Conservation (phyloP, 2,329 filamentous ascomycete genomes). For the Verticillium isaacii region DNA sequence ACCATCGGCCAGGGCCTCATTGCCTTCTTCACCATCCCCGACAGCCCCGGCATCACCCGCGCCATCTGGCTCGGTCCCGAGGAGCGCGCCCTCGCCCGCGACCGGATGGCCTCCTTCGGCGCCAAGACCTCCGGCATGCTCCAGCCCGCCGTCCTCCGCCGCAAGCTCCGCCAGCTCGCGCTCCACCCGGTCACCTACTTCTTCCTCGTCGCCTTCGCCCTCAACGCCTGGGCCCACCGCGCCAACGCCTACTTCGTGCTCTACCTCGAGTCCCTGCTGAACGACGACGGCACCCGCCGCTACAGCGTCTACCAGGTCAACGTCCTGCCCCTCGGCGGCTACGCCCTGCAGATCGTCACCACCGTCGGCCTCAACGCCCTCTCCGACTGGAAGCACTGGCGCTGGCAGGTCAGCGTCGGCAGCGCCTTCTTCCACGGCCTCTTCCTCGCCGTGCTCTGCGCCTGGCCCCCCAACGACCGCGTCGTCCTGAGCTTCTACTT, state of each 20-base stretch:
- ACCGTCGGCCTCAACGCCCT: conserved; percentile 28
- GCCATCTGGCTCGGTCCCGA: conserved; percentile 22
- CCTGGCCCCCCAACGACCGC: conserved; percentile 25
- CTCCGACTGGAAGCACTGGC: conserved; percentile 31
- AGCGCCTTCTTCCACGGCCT: conserved; percentile 21
- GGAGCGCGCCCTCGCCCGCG: conserved; percentile 19
- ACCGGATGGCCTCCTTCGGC: conserved; percentile 21
- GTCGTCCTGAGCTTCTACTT: conserved; percentile 30
- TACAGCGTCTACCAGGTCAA: conserved; percentile 27
- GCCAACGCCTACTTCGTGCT: conserved; percentile 29
- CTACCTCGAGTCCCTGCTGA: conserved; percentile 22
- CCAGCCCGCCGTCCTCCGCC: conserved; percentile 15
- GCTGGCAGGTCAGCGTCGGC: conserved; percentile 30
- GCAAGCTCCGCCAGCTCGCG: conserved; percentile 20
- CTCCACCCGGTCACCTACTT: conserved; percentile 25
- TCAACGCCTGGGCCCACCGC: conserved; percentile 23
- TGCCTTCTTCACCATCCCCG: conserved; percentile 32
- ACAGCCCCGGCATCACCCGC: conserved; percentile 22
- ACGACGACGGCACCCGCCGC: conserved; percentile 17
- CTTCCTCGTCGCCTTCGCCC: conserved; percentile 22
- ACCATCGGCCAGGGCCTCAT: conserved; percentile 35
- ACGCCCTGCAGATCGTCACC: conserved; percentile 27
- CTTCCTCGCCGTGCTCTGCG: conserved; percentile 25
- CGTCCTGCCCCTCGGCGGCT: conserved; percentile 22
- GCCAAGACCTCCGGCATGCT: conserved; percentile 23